Conservation (phyloP, 2,329 filamentous ascomycete species). For the Trichoderma gracile region DNA sequence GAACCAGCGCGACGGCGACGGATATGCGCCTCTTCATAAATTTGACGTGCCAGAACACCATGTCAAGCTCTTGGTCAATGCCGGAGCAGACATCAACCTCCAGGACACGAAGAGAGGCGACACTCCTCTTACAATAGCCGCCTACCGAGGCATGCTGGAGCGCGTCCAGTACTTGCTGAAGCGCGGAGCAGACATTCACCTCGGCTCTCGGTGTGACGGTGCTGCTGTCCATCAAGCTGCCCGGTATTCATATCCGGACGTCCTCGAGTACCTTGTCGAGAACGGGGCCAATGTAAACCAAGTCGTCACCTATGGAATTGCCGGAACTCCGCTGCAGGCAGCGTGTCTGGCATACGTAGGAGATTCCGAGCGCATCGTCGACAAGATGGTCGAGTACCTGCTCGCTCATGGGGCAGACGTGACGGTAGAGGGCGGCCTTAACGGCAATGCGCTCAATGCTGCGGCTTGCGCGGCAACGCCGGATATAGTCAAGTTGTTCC, state of each 20-base stretch:
- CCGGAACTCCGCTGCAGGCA: constrained; percentile 21
- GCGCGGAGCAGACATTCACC: constrained; percentile 23
- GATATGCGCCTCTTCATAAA: constrained; percentile 11
- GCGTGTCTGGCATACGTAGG: constrained; percentile 6
- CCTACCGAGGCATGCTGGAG: constrained; percentile 9
- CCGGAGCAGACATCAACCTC: constrained; percentile 16
- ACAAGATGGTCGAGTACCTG: constrained; percentile 31
- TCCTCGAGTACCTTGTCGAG: constrained; percentile 17
- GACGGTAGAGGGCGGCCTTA: constrained; percentile 27
- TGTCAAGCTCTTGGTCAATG: constrained; percentile 23
- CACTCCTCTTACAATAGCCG: constrained; percentile 15
- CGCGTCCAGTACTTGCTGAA: constrained; percentile 24
- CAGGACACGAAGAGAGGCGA: constrained; percentile 5
- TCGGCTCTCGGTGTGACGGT: constrained; percentile 20
- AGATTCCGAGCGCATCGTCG: constrained; percentile 22
- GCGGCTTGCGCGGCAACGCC: constrained; percentile 27
- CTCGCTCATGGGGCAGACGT: constrained; percentile 29
- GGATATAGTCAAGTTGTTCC: constrained; percentile 26
- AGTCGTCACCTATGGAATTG: not conserved
- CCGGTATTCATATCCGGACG: not conserved
- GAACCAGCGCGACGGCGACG: constrained; percentile 4
- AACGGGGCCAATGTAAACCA: constrained; percentile 24
- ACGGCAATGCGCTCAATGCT: constrained; percentile 27
- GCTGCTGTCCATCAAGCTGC: constrained; percentile 20
- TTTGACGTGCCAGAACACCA: not conserved